These are phyloP conservation scores for Raphanus sativus DNA, from an alignment of 345 rosid genomes.

Conservation along the genomic window DNA sequence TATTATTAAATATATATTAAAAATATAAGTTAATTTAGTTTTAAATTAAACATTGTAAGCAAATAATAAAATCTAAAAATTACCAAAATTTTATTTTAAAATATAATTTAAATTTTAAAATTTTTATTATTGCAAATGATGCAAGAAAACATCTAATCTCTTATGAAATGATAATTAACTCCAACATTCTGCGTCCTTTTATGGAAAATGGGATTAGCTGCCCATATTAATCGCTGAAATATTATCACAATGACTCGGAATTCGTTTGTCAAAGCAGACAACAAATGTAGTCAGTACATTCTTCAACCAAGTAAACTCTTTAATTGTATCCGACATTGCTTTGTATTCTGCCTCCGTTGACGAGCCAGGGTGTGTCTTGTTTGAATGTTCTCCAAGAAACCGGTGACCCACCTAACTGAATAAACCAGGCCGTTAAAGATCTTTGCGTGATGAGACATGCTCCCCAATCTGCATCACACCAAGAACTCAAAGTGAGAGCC, in stretches of 20 bases:
- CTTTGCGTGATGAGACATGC: background rate
- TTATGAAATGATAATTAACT: background rate
- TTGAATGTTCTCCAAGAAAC: background rate
- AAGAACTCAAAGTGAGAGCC: background rate
- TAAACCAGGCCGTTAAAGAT: background rate
- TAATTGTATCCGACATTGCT: background rate
- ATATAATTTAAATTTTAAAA: too few species aligned
- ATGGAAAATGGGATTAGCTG: background rate
- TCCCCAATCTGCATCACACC: background rate
- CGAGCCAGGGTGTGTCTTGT: background rate
- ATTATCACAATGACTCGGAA: background rate
- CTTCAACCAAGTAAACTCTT: background rate
- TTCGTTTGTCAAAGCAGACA: background rate
- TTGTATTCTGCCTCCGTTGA: background rate
- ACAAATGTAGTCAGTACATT: background rate
- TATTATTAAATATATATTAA: too few species aligned
- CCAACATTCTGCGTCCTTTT: background rate
- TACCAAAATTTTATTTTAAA: too few species aligned
- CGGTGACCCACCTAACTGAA: background rate
- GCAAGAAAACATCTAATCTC: background rate
- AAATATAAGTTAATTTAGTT: too few species aligned
- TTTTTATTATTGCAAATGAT: too few species aligned
- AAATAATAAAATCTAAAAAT: too few species aligned
- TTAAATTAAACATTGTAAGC: too few species aligned
- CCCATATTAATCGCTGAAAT: background rate